phyloP scores from a whole-genome alignment of 768 basidiomycete species.

The Glaciozyma antarctica region DNA sequence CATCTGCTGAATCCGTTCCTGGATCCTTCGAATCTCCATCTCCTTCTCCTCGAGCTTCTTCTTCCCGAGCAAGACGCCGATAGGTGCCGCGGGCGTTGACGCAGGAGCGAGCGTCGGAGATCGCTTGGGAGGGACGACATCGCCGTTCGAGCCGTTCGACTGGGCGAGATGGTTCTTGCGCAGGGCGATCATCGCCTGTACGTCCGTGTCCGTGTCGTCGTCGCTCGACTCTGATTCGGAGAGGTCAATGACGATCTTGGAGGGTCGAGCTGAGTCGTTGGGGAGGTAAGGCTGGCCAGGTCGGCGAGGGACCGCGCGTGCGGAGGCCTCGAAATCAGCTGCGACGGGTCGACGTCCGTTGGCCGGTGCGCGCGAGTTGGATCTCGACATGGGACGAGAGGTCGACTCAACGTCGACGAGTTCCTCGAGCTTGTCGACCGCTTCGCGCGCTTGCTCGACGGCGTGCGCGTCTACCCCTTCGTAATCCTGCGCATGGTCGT shows the following conservation, averaged over 20 bases:
- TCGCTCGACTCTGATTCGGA: background rate
- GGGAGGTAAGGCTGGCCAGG: too few relatives aligned
- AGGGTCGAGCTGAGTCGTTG: background rate
- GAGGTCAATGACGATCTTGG: background rate
- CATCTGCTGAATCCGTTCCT: conserved; percentile 15
- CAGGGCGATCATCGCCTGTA: too few relatives aligned
- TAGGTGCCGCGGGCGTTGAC: background rate
- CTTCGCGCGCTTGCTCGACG: background rate
- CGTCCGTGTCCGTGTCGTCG: background rate
- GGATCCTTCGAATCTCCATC: conserved; percentile 42
- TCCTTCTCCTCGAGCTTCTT: conserved; percentile 47
- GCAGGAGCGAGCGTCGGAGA: background rate
- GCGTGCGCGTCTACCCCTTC: background rate
- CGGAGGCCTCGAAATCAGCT: background rate
- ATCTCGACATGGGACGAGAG: background rate
- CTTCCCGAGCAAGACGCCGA: background rate
- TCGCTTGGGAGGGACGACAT: too few relatives aligned
- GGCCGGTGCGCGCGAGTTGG: too few relatives aligned
- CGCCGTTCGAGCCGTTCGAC: too few relatives aligned
- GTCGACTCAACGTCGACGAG: background rate
- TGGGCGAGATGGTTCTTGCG: too few relatives aligned
- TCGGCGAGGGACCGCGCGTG: background rate
- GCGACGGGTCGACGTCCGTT: background rate
- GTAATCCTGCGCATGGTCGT: background rate
- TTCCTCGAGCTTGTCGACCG: background rate